A percentile compares a stretch with the other conserved stretches of the same genome.
Evolutionary conservation across 2,329 filamentous ascomycete species (phyloP).

Genomic region (Penicillium occitanis): DNA sequence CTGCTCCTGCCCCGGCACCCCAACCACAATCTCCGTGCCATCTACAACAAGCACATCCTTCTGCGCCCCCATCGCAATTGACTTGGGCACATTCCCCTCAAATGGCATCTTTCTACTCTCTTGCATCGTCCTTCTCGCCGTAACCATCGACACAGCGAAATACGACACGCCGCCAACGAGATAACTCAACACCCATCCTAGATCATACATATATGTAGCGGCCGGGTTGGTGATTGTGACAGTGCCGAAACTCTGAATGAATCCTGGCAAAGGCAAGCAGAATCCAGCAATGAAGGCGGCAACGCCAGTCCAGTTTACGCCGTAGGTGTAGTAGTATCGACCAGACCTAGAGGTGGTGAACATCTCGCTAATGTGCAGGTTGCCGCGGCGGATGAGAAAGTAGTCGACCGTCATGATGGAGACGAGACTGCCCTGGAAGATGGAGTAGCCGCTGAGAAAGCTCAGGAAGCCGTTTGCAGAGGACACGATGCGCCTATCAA

Average conservation of each 20-base stretch:
- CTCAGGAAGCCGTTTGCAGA: slow-evolving; percentile 28
- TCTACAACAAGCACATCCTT: slow-evolving; percentile 17
- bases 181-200: slow-evolving; percentile 29
- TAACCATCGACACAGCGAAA: slow-evolving; percentile 22
- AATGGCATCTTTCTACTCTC: slow-evolving; percentile 2
- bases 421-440: slow-evolving; percentile 27
- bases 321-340: slow-evolving; percentile 37
- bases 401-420: slow-evolving; percentile 41
- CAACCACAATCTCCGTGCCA: slow-evolving; percentile 13
- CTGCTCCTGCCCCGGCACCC: background rate
- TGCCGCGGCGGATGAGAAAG: slow-evolving; percentile 34
- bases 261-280: slow-evolving; percentile 26
- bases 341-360: slow-evolving; percentile 30
- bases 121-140: slow-evolving; percentile 14
- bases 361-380: slow-evolving; percentile 34
- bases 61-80: slow-evolving; percentile 13
- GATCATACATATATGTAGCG: slow-evolving; percentile 26
- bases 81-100: slow-evolving; percentile 16
- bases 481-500: slow-evolving; percentile 25
- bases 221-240: slow-evolving; percentile 19
- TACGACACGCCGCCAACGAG: slow-evolving; percentile 25
- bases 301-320: slow-evolving; percentile 33
- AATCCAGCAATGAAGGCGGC: slow-evolving; percentile 27
- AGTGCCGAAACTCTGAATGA: slow-evolving; percentile 24
- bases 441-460: slow-evolving; percentile 27